Evolutionary conservation across 2,329 filamentous ascomycete genomes (phyloP).

Genomic region (Gremmenia infestans): DNA sequence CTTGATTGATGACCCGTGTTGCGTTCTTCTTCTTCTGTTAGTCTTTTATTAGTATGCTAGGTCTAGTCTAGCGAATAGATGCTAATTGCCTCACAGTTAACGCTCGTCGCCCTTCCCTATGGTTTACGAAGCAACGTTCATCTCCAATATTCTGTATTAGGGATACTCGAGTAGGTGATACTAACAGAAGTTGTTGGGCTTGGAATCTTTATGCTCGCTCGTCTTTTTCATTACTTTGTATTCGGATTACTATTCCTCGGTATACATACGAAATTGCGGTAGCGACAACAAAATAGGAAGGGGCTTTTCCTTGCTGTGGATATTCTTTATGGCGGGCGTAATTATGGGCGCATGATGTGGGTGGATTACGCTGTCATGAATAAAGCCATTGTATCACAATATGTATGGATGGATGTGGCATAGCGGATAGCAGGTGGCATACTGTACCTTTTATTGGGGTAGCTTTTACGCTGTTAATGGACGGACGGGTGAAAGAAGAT

Average conservation of each 20-base stretch:
- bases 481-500: not conserved
- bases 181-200: too few relatives aligned
- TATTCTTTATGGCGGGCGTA: not conserved
- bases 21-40: not conserved
- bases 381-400: not conserved
- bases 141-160: not conserved
- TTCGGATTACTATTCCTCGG: not conserved
- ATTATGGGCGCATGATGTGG: not conserved
- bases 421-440: not conserved
- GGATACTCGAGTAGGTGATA: too few relatives aligned
- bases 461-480: not conserved
- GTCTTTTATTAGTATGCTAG: not conserved
- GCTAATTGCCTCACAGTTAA: not conserved
- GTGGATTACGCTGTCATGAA: too few relatives aligned
- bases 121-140: not conserved
- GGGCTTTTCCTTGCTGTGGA: not conserved
- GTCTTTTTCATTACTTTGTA: not conserved
- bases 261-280: not conserved
- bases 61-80: not conserved
- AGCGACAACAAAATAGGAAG: not conserved
- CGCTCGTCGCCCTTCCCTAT: not conserved
- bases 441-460: not conserved
- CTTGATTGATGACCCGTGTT: not conserved
- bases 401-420: not conserved
- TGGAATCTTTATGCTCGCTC: not conserved